phyloP scores from a whole-genome alignment of 2,329 filamentous ascomycete species.

The Sporothrix curviconia region DNA sequence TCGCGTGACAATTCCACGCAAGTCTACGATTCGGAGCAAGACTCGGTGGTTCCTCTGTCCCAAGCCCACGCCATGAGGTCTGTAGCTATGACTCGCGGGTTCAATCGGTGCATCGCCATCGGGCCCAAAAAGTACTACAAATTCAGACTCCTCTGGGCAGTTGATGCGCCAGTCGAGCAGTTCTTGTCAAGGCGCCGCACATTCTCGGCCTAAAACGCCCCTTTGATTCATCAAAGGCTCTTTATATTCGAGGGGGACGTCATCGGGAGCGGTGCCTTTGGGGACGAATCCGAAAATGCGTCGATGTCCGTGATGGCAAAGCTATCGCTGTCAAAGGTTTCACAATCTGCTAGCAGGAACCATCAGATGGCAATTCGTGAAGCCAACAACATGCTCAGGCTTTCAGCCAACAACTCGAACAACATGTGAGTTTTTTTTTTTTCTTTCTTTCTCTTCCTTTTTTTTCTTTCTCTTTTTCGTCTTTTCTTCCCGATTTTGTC shows the following conservation, averaged over 20 bases:
- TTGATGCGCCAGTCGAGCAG: constrained; percentile 18
- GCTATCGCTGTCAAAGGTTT: constrained; percentile 27
- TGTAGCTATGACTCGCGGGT: constrained; percentile 22
- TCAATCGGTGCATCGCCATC: constrained; percentile 24
- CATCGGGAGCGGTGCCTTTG: constrained; percentile 24
- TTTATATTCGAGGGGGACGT: constrained; percentile 22
- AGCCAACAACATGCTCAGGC: constrained; percentile 22
- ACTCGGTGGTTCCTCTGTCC: constrained; percentile 21
- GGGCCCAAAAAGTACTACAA: constrained; percentile 22
- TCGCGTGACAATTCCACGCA: constrained; percentile 21
- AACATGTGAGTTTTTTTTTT: constrained; percentile 11
- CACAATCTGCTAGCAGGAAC: constrained; percentile 21
- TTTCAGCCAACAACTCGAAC: constrained; percentile 8
- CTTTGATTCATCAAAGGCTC: constrained; percentile 8
- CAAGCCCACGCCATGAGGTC: constrained; percentile 16
- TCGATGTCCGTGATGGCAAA: constrained; percentile 22
- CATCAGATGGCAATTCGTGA: constrained; percentile 24
- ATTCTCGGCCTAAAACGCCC: neutral
- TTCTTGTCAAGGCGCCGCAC: constrained; percentile 6
- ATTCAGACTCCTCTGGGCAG: constrained; percentile 24
- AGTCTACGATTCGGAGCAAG: constrained; percentile 18
- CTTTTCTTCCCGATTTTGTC: neutral
- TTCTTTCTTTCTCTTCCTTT: neutral
- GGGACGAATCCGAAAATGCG: constrained; percentile 21
- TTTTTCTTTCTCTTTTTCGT: neutral